Conservation (phyloP, 306 rosid genomes). For the Corylus americana region DNA sequence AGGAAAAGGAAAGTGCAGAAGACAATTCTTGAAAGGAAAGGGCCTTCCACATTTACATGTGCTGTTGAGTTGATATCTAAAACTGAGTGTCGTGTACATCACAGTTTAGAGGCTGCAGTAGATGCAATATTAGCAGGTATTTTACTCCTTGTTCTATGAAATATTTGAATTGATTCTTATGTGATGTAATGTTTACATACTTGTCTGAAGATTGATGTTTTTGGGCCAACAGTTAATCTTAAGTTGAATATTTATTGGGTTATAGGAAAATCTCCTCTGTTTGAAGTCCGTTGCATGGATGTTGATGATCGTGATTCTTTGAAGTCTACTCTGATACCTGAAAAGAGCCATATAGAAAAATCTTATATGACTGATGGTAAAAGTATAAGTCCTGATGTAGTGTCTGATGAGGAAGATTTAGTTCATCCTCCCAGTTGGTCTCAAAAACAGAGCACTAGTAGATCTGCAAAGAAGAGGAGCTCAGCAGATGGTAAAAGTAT, state of each 20-base stretch:
- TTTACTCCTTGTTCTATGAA: conserved; percentile 16
- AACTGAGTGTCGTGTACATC: conserved; percentile 88
- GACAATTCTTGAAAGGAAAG: conserved; percentile 98
- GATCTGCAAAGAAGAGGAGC: conserved; percentile 47
- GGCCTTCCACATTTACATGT: conserved; percentile 92
- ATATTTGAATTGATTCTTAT: conserved; percentile 15
- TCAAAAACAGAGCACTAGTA: conserved; percentile 36
- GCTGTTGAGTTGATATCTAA: conserved; percentile 97
- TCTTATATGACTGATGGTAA: conserved; percentile 34
- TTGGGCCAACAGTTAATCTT: conserved; percentile 6
- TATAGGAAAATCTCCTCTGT: conserved; percentile 81
- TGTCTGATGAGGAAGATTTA: conserved; percentile 48
- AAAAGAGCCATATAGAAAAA: conserved; percentile 34
- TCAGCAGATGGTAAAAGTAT: conserved; percentile 19
- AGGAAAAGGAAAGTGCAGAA: conserved; percentile 93
- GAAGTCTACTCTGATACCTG: conserved; percentile 48
- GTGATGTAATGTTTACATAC: conserved; percentile 5
- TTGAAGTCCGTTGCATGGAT: conserved; percentile 77
- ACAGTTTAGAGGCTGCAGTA: conserved; percentile 93
- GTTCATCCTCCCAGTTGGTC: conserved; percentile 45
- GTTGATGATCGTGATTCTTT: conserved; percentile 44
- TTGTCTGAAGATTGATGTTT: conserved; percentile 20
- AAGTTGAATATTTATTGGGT: conserved; percentile 13
- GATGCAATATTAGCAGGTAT: conserved; percentile 94
- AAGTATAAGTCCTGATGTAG: conserved; percentile 39